A percentile compares a stretch with the other conserved stretches of the same genome.
These are phyloP conservation scores for Syzygium malaccense DNA, from an alignment of 441 rosid species.

Conservation along the genomic window DNA sequence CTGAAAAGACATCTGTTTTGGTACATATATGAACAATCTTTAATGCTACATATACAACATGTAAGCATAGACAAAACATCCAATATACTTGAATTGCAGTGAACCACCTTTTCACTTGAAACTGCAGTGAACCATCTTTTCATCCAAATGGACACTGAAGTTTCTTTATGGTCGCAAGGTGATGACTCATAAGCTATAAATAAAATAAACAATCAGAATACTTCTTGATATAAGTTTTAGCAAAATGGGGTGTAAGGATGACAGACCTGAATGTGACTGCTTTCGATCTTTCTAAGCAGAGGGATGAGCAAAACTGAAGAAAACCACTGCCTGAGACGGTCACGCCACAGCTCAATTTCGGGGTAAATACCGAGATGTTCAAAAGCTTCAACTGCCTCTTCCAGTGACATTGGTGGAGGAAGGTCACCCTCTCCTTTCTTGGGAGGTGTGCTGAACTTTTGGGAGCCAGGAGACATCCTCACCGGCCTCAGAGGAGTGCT, in stretches of 20 bases:
- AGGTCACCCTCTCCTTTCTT: constrained; percentile 96
- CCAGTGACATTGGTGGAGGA: constrained; percentile 88
- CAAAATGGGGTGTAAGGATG: neutral
- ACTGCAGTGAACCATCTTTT: neutral
- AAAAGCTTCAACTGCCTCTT: constrained; percentile 82
- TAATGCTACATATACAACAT: neutral
- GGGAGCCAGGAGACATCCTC: constrained; percentile 96
- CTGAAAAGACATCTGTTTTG: neutral
- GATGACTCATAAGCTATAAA: neutral
- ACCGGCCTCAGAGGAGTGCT: constrained; percentile 86
- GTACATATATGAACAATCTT: neutral
- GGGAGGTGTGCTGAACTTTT: constrained; percentile 89
- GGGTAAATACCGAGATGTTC: constrained; percentile 77
- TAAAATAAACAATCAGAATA: neutral
- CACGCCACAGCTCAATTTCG: constrained; percentile 90
- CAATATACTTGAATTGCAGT: neutral
- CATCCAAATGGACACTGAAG: neutral
- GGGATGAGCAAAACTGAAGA: constrained; percentile 76
- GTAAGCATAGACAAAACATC: neutral
- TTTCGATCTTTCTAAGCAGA: constrained; percentile 68
- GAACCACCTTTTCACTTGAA: neutral
- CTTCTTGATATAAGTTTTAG: neutral
- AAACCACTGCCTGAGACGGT: constrained; percentile 94
- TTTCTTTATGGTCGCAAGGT: neutral
- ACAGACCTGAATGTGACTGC: constrained; percentile 81